phyloP scores from a whole-genome alignment of 2,329 filamentous ascomycete genomes.

The Cercospora citrullina region DNA sequence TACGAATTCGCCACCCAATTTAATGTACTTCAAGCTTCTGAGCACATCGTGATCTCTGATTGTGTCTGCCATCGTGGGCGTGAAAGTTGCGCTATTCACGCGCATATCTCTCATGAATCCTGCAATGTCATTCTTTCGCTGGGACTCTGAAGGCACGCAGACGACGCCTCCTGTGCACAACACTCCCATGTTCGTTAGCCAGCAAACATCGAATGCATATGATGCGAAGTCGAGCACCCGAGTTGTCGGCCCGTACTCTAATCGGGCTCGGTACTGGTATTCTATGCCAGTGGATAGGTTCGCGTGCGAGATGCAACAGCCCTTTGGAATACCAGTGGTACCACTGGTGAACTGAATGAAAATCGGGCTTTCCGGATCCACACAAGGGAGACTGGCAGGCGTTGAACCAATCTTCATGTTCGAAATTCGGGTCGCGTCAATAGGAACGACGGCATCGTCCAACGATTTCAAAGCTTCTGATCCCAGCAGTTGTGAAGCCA shows the following conservation, averaged over 20 bases:
- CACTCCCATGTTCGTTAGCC: neutral
- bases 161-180: slow-evolving; percentile 3
- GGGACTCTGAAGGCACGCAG: slow-evolving; percentile 5
- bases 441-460: neutral
- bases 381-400: slow-evolving; percentile 7
- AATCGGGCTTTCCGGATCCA: slow-evolving; percentile 7
- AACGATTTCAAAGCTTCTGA: neutral
- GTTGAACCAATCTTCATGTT: neutral
- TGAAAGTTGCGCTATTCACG: neutral
- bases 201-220: slow-evolving; percentile 28
- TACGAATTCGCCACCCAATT: neutral
- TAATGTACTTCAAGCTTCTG: neutral
- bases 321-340: slow-evolving; percentile 14
- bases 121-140: slow-evolving; percentile 1
- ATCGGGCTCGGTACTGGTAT: neutral
- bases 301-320: slow-evolving; percentile 10
- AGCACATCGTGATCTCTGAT: slow-evolving; percentile 2
- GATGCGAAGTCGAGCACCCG: slow-evolving; percentile 28
- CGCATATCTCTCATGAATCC: neutral
- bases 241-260: slow-evolving; percentile 4
- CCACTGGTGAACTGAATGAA: slow-evolving; percentile 13
- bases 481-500: neutral
- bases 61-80: neutral
- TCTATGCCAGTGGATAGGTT: slow-evolving; percentile 8
- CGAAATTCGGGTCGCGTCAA: neutral